Conservation (phyloP, 257 asterid genomes). For the Handroanthus guayacan region DNA sequence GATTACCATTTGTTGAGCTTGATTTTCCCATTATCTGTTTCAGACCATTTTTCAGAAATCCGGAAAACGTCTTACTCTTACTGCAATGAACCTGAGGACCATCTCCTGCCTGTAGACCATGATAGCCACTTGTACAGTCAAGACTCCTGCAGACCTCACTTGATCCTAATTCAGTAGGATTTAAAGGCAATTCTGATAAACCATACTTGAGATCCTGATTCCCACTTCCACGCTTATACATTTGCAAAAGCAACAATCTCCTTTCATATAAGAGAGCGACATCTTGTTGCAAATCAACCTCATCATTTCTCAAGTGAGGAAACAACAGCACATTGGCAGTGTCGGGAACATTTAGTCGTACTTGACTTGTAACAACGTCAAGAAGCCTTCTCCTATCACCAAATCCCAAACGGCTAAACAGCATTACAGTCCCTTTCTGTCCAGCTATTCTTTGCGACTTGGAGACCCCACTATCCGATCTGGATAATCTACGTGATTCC, state of each 20-base stretch:
- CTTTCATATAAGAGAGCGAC: conserved; percentile 58
- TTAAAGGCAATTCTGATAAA: conserved; percentile 43
- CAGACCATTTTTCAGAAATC: conserved; percentile 65
- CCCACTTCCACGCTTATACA: conserved; percentile 55
- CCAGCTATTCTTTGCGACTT: conserved; percentile 63
- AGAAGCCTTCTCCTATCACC: conserved; percentile 87
- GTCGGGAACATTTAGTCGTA: conserved; percentile 53
- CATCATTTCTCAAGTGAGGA: conserved; percentile 60
- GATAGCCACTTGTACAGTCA: conserved; percentile 47
- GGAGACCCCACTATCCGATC: conserved; percentile 55
- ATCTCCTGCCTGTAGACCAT: conserved; percentile 47
- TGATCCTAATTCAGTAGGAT: conserved; percentile 60
- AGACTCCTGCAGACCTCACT: conserved; percentile 60
- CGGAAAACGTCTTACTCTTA: conserved; percentile 66
- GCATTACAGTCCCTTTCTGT: conserved; percentile 53
- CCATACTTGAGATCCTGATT: conserved; percentile 48
- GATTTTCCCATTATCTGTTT: conserved; percentile 78
- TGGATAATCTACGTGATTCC: conserved; percentile 46
- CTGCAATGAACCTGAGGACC: conserved; percentile 44
- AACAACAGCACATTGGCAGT: conserved; percentile 49
- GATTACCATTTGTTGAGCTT: conserved; percentile 52
- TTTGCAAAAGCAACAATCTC: conserved; percentile 69
- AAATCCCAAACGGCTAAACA: conserved; percentile 78
- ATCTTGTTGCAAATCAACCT: conserved; percentile 55
- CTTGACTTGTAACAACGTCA: conserved; percentile 68